These are phyloP conservation scores for Cetradonia linearis DNA, from an alignment of 495 filamentous ascomycete species.

Conservation along the genomic window DNA sequence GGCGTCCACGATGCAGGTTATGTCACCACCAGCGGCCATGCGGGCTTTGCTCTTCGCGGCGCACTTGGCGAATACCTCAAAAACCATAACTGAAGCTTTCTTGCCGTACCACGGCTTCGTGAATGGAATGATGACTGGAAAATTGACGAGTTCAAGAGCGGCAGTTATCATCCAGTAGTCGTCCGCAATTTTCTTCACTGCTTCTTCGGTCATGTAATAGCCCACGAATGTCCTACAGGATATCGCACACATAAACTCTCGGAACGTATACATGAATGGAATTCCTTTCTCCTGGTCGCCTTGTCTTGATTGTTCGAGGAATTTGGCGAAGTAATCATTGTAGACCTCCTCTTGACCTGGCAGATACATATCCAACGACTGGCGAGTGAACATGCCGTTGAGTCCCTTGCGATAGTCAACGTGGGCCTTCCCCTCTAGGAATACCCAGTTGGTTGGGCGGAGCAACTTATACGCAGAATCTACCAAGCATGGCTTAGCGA, in stretches of 20 bases:
- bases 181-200: conserved; percentile 88
- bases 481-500: conserved; percentile 94
- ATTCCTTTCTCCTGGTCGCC: conserved; percentile 57
- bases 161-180: conserved; percentile 96
- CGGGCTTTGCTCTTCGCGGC: conserved; percentile 85
- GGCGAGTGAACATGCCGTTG: conserved; percentile 87
- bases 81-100: conserved; percentile 85
- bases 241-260: conserved; percentile 90
- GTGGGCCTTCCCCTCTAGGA: conserved; percentile 89
- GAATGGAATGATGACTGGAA: conserved; percentile 93
- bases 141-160: conserved; percentile 94
- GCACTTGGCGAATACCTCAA: conserved; percentile 82
- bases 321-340: conserved; percentile 71
- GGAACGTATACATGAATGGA: conserved; percentile 86
- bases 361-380: conserved; percentile 77
- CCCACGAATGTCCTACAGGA: conserved; percentile 95
- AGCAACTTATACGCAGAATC: conserved; percentile 92
- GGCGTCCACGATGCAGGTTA: conserved; percentile 86
- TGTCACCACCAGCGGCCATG: conserved; percentile 81
- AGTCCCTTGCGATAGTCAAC: conserved; percentile 96
- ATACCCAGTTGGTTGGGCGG: conserved; percentile 90
- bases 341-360: conserved; percentile 90
- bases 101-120: conserved; percentile 97
- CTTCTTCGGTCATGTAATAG: conserved; percentile 81
- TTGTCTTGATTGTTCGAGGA: conserved; percentile 59